Evolutionary conservation across 345 rosid species (phyloP).

Genomic region (Carallia pectinifolia): DNA sequence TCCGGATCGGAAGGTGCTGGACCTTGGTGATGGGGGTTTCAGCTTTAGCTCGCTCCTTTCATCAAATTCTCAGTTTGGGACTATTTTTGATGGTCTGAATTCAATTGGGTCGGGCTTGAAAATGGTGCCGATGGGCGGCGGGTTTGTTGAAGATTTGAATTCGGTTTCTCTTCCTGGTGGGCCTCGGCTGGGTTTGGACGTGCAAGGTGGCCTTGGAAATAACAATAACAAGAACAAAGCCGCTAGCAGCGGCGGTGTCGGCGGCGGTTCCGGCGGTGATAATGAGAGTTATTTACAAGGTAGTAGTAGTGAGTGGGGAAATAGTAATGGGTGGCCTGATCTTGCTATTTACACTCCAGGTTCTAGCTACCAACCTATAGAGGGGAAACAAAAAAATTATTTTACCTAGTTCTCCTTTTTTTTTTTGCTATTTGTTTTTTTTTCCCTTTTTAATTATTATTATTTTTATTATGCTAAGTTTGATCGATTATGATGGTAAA

Average conservation of each 20-base stretch:
- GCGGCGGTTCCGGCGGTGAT: slow-evolving; percentile 5
- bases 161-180: slow-evolving; percentile 20
- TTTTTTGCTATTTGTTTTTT: background rate
- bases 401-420: background rate
- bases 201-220: slow-evolving; percentile 20
- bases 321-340: slow-evolving; percentile 60
- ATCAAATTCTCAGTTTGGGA: slow-evolving; percentile 43
- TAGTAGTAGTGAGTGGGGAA: slow-evolving; percentile 39
- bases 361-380: slow-evolving; percentile 37
- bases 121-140: slow-evolving; percentile 33
- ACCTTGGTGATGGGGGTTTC: slow-evolving; percentile 23
- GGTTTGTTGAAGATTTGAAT: slow-evolving; percentile 31
- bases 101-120: slow-evolving; percentile 44
- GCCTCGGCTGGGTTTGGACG: slow-evolving; percentile 20
- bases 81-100: slow-evolving; percentile 41
- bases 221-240: background rate
- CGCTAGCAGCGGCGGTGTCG: background rate
- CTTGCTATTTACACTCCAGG: slow-evolving; percentile 66
- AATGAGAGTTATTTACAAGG: slow-evolving; percentile 29
- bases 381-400: background rate
- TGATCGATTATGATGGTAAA: background rate
- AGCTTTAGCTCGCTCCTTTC: slow-evolving; percentile 62
- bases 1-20: slow-evolving; percentile 41
- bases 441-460: slow-evolving; percentile 4
- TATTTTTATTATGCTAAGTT: slow-evolving; percentile 4